Evolutionary conservation across 2,329 filamentous ascomycete species (phyloP), one percentile per base, ranked within the genome.

Genomic region (Uncinocarpus reesii): DNA sequence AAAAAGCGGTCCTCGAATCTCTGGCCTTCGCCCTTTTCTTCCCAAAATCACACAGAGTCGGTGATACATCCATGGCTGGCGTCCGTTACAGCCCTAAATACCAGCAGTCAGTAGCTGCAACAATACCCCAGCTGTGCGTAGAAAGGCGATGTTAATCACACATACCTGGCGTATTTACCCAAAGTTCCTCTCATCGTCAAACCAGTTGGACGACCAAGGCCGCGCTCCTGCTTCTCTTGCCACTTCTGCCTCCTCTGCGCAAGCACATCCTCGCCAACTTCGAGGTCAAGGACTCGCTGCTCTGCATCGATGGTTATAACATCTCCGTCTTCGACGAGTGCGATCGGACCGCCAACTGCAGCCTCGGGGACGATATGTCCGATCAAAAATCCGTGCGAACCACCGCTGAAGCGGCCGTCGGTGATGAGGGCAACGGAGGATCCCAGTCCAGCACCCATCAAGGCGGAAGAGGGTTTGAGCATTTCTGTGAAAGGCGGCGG

Each of bases 331-430:
- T 71, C 63, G 2, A 95, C 86, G 4, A 94, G 70, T 0, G 84
- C 89, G 60, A 96, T 88, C 0, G 90, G 89, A 0, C 90, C 90
- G 13, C 90, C 90, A 1, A 83, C 82, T 1, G 85, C 86, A 0
- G 90, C 90, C 67, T 96, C 90, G 2, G 90, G 90, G 2, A 85
- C 84, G 11, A 95, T 86, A 60, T 64, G 61, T 4, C 61, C 61
- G n/a, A 64, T 63, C 49, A 64, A 38, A 50, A 64, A 63, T 2
- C 61, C 61, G 44, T 64, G 61, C 77, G 55, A 79, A 66, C 37
- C 90, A 26, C 90, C 90, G 40, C 79, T 84, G 65, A 95, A 96
- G 38, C 90, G 73, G 0, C 82, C 82, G 58, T 86, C 83, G 1
- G 83, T 86, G 64, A 86, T 81, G 31, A 86, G 70, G 2, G 83